Evolutionary conservation across 2,329 filamentous ascomycete species (phyloP), one percentile per base, ranked within the genome.

Genomic region (Hypoxylon sp.): DNA sequence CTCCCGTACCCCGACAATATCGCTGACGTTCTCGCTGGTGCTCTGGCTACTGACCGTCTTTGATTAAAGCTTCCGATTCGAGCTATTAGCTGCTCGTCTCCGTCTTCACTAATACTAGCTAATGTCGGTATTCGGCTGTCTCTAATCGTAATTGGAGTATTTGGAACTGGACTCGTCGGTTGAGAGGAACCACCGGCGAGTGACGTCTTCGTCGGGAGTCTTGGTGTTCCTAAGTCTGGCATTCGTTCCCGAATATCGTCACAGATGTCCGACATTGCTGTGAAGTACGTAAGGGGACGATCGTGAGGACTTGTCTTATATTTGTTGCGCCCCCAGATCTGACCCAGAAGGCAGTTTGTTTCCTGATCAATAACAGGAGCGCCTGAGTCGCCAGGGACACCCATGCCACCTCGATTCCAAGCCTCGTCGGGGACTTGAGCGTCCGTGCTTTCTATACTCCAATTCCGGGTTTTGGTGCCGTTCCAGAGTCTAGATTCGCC

Each of bases 211-310:
- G 42, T 53, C 5, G 55, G 62, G 22, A 65, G 50, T 10, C 22
- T 22, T 5, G 62, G 62, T 11, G 3, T n/a, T 9, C 22, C 62
- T 6, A 33, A 46, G 3, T 31, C 50, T 22, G 48, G 55, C 42
- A 64, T 60, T 3, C 60, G 54, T 11, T 67, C 64, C 22, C 46
- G 48, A n/a, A 67, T 64, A 42, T 70, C 67, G 42, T 67, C 67
- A 22, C 33, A 70, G 26, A 67, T 67, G 6, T 67, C 60, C 19
- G 60, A 64, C 50, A 70, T 67, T 10, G 51, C 54, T 1, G 63
- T 67, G 51, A 67, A 67, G 37, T 47, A 70, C 1, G 67, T 61
- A 17, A 67, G 3, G 10, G 63, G 67, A 13, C 35, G 31, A 2
- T 57, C 9, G 1, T 37, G 29, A 3, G 48, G 35, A 35, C 53